Conservation (phyloP, 371 early-diverging fungal genomes). For the Zancudomyces culisetae region DNA sequence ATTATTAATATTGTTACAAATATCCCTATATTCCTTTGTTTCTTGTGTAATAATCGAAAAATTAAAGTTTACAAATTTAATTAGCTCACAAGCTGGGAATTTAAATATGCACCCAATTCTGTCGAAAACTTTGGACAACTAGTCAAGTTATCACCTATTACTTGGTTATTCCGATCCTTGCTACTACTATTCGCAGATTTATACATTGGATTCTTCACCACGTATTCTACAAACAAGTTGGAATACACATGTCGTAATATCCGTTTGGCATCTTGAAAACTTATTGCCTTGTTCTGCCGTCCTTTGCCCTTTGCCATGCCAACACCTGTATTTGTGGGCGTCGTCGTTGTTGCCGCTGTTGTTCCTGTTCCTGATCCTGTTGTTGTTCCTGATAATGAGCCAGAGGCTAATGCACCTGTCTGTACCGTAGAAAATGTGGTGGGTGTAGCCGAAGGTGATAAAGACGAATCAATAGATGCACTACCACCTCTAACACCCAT, state of each 20-base stretch:
- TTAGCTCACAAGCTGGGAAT: neutral
- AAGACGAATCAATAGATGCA: too few relatives aligned
- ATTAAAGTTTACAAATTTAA: neutral
- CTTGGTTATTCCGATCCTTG: too few relatives aligned
- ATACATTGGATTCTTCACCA: slow-evolving; percentile 59
- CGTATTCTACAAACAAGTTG: slow-evolving; percentile 78
- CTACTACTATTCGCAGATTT: slow-evolving; percentile 17
- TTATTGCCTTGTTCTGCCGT: too few relatives aligned
- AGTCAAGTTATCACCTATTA: neutral
- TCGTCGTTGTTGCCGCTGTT: too few relatives aligned
- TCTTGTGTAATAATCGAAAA: neutral
- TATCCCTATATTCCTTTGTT: neutral
- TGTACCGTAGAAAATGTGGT: too few relatives aligned
- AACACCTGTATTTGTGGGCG: too few relatives aligned
- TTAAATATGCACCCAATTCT: neutral
- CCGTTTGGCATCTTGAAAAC: slow-evolving; percentile 37
- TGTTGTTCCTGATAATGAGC: too few relatives aligned
- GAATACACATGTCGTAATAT: slow-evolving; percentile 62
- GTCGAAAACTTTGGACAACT: neutral
- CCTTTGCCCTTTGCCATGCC: too few relatives aligned
- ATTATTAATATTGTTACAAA: slow-evolving; percentile 75
- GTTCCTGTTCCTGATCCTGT: too few relatives aligned
- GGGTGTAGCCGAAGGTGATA: too few relatives aligned
- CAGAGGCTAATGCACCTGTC: too few relatives aligned
- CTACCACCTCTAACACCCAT: slow-evolving; percentile 64